Evolutionary conservation across 2,329 filamentous ascomycete genomes (phyloP), one percentile per base, ranked within the genome.

Genomic region (Metarhizium sp.): DNA sequence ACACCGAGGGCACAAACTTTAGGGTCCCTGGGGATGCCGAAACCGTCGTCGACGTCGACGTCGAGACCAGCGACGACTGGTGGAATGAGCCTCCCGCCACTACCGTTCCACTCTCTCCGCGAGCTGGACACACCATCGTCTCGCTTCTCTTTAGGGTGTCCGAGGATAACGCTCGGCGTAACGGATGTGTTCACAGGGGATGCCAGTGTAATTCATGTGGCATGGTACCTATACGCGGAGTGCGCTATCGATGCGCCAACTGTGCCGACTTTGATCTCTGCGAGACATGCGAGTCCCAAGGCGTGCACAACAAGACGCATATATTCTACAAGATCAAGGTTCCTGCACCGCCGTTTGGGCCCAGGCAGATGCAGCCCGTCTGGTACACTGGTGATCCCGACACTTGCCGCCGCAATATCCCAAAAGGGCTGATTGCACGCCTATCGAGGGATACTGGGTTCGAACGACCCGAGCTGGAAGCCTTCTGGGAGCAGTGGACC

Each of bases 251-350:
- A 57, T 99, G 94, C 71, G 86, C 91, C 63, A 97, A 99, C 73
- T 99, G 94, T 68, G 84, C 89, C 60, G 92, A 99, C 71, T 97
- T 91, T 67, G 94, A 99, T 67, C 82, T 99, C 2, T 99, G 94
- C 74, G 91, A 96, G 67, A 86, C 86, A 7, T 99, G 94, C 72
- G 92, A 99, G 72, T 82, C 88, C 5, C 82, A 85, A 62, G 82
- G 82, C 25, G 72, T 86, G 2, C 92, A 96, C 67, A 84, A 81
- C 65, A 95, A 92, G 69, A 96, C 91, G 1, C 94, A 99, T 70
- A 82, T 97, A 49, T 97, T 99, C 72, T 95, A 95, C 78, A 97
- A 97, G 70, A 88, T 99, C 66, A 86, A 86, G 55, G 86, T 97
- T 11, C 94, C 94, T 1, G 88, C 91, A 1, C 90, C 92, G 0